Base-by-base conservation (phyloP, 1,284 basidiomycete genomes). In the Ganoderma sinense region DNA sequence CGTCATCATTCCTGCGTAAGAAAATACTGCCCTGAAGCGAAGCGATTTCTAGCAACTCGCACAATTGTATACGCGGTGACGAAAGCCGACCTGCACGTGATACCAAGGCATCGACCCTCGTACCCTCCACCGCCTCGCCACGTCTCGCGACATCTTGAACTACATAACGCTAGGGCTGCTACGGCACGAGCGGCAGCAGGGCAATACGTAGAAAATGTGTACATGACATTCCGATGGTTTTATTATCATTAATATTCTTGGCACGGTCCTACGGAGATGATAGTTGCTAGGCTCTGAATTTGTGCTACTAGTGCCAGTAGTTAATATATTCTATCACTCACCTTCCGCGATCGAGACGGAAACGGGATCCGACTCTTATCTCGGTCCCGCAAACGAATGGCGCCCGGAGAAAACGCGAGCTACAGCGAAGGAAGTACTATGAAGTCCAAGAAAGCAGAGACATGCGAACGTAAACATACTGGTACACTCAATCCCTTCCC, bases 401-500 rank as follows among this genome's bases (percentile, higher is more conserved):
- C 23, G n/a, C 6, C 29, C 18, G 8, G 11, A 11, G 2, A 39
- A 10, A 58, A 13, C 56, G 4, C 20, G 20, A 29, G 2, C 31
- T 33, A 33, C 31, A 31, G 33, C 20, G 31, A 39, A 4, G 33
- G 16, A 26, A 23, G 58, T 23, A 26, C 2, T 16, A 43, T 61
- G 23, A 23, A 61, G 39, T 16, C n/a, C n/a, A 23, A 23, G 18
- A 41, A 40, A 26, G 23, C 39, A 23, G 29, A 14, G 29, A 26
- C 40, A 40, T 13, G 36, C 4, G 4, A 36, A 48, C 43, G 29
- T 63, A 36, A 18, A 33, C 20, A 60, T 48, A 48, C 45, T 6
- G 20, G 20, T 23, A 48, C 31, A 18, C 39, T 79, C 73, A 80
- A 36, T 72, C 67, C 18, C 77, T 72, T 11, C 79, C 78, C 80